phyloP scores from a whole-genome alignment of 768 basidiomycete species.

The Boletales sp. region DNA sequence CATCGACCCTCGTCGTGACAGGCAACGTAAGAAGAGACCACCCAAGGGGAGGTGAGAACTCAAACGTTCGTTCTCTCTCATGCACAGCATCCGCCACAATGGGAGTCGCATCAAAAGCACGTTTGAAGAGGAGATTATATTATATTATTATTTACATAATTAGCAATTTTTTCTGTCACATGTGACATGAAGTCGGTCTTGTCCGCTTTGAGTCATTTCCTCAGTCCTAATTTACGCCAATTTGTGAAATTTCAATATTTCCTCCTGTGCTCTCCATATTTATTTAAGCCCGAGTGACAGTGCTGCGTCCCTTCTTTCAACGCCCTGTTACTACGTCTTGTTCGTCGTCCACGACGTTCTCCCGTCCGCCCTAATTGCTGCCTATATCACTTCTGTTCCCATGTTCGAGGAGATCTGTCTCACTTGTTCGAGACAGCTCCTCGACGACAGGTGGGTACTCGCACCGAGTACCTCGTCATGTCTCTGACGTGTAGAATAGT shows the following conservation, averaged over 20 bases:
- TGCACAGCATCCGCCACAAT: neutral
- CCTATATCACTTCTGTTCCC: conserved; percentile 11
- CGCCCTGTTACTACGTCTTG: conserved; percentile 13
- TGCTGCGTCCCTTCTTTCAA: conserved; percentile 17
- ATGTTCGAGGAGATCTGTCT: conserved; percentile 85
- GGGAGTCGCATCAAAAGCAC: neutral
- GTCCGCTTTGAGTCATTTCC: conserved; percentile 34
- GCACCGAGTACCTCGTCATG: conserved; percentile 9
- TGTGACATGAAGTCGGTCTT: conserved; percentile 23
- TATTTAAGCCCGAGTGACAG: conserved; percentile 29
- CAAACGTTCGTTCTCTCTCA: conserved; percentile 14
- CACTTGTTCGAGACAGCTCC: conserved; percentile 62
- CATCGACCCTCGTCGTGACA: neutral
- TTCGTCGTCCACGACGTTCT: conserved; percentile 6
- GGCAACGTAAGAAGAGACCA: neutral
- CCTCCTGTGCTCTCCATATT: conserved; percentile 36
- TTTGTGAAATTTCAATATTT: conserved; percentile 34
- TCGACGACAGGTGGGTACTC: conserved; percentile 54
- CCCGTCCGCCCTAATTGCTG: neutral
- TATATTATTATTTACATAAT: neutral
- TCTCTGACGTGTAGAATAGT: conserved; percentile 36
- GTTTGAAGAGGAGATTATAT: neutral
- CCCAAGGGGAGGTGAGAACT: neutral
- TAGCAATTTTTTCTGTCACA: conserved; percentile 13
- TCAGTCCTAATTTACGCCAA: conserved; percentile 20